phyloP scores from a whole-genome alignment of 179 eudicot species.

The Patellifolia procumbens region DNA sequence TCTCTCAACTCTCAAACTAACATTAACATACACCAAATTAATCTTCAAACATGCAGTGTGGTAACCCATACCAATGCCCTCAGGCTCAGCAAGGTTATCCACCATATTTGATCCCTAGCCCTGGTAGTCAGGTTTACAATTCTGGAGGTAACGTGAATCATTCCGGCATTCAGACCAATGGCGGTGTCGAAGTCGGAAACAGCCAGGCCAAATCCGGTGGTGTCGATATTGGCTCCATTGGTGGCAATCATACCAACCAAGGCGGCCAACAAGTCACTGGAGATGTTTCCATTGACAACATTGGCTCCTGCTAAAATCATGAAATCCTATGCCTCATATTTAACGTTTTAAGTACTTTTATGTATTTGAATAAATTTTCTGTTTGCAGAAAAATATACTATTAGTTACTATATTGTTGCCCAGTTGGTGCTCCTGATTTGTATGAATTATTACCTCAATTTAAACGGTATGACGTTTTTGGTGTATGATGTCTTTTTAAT shows the following conservation, averaged over 20 bases:
- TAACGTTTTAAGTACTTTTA: neutral
- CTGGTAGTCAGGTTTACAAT: slow-evolving; percentile 1
- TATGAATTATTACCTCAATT: too few relatives aligned
- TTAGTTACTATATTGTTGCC: too few relatives aligned
- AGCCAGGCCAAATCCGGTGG: neutral
- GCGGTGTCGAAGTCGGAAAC: slow-evolving; percentile 17
- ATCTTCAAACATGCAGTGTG: neutral
- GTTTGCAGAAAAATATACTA: too few relatives aligned
- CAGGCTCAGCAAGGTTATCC: neutral
- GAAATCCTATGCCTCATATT: neutral
- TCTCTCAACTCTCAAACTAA: neutral
- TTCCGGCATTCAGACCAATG: slow-evolving; percentile 21
- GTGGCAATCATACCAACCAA: slow-evolving; percentile 18
- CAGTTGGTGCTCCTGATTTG: too few relatives aligned
- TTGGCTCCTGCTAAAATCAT: neutral
- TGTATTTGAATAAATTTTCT: neutral
- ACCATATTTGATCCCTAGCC: neutral
- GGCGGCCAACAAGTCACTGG: slow-evolving; percentile 12
- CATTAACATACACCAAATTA: neutral
- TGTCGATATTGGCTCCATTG: slow-evolving; percentile 8
- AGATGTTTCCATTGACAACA: neutral
- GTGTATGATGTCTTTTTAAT: too few relatives aligned
- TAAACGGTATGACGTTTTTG: too few relatives aligned
- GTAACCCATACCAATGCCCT: neutral
- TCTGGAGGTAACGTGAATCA: slow-evolving; percentile 20